Evolutionary conservation across 805 yeast genomes (phyloP).

Genomic region (Barnettozyma sp.): DNA sequence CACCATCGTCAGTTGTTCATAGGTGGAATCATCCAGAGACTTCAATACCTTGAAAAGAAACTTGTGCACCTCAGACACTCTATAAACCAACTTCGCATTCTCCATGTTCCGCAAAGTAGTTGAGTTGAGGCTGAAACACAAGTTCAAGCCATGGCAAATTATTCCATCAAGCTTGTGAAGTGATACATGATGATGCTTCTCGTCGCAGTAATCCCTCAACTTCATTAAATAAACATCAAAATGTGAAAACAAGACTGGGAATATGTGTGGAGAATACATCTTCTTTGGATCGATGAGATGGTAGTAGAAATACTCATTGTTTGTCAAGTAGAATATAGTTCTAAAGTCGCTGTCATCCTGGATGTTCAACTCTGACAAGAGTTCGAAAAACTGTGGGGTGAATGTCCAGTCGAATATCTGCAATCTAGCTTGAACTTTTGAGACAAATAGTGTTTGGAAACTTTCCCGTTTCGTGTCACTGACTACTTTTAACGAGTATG

Average conservation of each 20-base stretch:
- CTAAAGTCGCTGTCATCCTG: not conserved
- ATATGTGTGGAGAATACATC: not conserved
- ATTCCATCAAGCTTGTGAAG: conserved; percentile 1
- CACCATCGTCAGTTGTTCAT: not conserved
- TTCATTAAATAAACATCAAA: not conserved
- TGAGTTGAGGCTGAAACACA: conserved; percentile 5
- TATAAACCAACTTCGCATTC: not conserved
- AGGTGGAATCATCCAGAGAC: not conserved
- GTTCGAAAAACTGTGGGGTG: conserved; percentile 3
- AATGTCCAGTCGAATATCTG: conserved; percentile 2
- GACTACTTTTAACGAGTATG: conserved; percentile 1
- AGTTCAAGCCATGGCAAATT: conserved; percentile 4
- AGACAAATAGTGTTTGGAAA: not conserved
- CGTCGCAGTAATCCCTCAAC: not conserved
- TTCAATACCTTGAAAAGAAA: not conserved
- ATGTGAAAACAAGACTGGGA: not conserved
- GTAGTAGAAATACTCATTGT: conserved; percentile 8
- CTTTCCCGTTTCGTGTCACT: not conserved
- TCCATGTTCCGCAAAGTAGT: not conserved
- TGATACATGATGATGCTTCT: not conserved
- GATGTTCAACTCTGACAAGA: conserved; percentile 1
- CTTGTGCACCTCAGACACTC: conserved; percentile 1
- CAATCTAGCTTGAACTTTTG: not conserved
- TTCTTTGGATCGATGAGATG: conserved; percentile 11
- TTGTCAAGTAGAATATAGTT: not conserved